These are phyloP conservation scores for Durusdinium trenchii DNA, from an alignment of 73 alveolate species.

Conservation along the genomic window DNA sequence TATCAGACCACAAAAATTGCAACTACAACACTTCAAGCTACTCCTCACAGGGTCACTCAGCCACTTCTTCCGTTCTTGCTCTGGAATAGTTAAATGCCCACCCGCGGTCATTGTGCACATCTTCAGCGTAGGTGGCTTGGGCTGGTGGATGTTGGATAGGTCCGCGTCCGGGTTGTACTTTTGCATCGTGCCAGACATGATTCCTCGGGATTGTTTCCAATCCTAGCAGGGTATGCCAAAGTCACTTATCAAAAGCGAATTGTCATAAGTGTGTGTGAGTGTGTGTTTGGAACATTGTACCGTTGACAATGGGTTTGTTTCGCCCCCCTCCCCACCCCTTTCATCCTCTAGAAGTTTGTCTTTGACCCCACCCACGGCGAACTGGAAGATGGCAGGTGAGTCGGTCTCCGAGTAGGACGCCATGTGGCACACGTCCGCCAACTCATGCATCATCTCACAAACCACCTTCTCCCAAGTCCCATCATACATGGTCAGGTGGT, in stretches of 20 bases:
- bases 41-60: neutral
- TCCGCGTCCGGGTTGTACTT: neutral
- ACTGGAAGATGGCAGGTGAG: neutral
- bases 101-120: neutral
- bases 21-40: neutral
- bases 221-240: neutral
- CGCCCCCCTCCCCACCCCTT: no score
- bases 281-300: no score
- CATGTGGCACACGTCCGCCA: neutral
- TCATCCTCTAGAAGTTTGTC: constrained; percentile 4
- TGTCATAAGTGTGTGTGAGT: neutral
- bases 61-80: neutral
- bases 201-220: neutral
- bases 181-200: neutral
- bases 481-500: neutral
- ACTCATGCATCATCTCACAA: neutral
- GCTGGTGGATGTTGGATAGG: neutral
- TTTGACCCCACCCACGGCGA: neutral
- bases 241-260: neutral
- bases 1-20: neutral
- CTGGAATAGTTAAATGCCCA: neutral
- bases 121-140: neutral
- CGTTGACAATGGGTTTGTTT: neutral
- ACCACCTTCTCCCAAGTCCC: neutral
- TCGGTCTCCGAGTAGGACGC: neutral